These are phyloP conservation scores for Aspergillus pseudonomiae DNA, from an alignment of 2,329 filamentous ascomycete genomes.

Conservation along the genomic window DNA sequence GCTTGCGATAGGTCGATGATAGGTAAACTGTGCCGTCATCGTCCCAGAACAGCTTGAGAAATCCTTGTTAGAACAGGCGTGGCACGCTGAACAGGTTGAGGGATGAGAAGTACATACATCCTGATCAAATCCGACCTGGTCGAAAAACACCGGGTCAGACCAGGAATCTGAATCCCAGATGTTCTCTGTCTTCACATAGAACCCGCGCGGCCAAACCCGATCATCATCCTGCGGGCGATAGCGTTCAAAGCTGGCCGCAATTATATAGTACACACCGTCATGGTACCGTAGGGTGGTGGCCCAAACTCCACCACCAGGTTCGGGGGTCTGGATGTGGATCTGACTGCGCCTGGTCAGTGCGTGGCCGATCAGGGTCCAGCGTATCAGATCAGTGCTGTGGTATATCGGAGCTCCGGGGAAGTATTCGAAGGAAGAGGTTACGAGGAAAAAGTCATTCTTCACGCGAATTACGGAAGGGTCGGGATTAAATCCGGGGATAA, in stretches of 20 bases:
- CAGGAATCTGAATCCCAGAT: conserved; percentile 56
- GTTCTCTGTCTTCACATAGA: conserved; percentile 57
- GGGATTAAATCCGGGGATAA: conserved; percentile 58
- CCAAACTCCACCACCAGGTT: conserved; percentile 45
- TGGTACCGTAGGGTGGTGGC: conserved; percentile 54
- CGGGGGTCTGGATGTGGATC: conserved; percentile 39
- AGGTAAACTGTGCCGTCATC: conserved; percentile 55
- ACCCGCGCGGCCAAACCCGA: conserved; percentile 56
- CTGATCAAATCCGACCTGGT: conserved; percentile 58
- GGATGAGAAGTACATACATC: conserved; percentile 42
- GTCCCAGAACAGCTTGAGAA: conserved; percentile 55
- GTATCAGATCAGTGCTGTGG: conserved; percentile 52
- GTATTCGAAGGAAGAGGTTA: conserved; percentile 65
- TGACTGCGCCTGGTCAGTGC: conserved; percentile 37
- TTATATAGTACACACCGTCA: conserved; percentile 50
- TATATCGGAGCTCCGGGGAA: conserved; percentile 66
- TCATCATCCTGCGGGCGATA: conserved; percentile 48
- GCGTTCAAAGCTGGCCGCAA: conserved; percentile 48
- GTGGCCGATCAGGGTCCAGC: conserved; percentile 44
- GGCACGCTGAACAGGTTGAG: not conserved
- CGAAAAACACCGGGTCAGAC: conserved; percentile 59
- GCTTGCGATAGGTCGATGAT: conserved; percentile 44
- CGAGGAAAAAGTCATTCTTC: conserved; percentile 58
- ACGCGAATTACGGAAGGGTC: conserved; percentile 61
- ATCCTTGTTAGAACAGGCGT: not conserved